phyloP scores from a whole-genome alignment of 768 basidiomycete genomes.

The Rhodosporidiobolus odoratus region DNA sequence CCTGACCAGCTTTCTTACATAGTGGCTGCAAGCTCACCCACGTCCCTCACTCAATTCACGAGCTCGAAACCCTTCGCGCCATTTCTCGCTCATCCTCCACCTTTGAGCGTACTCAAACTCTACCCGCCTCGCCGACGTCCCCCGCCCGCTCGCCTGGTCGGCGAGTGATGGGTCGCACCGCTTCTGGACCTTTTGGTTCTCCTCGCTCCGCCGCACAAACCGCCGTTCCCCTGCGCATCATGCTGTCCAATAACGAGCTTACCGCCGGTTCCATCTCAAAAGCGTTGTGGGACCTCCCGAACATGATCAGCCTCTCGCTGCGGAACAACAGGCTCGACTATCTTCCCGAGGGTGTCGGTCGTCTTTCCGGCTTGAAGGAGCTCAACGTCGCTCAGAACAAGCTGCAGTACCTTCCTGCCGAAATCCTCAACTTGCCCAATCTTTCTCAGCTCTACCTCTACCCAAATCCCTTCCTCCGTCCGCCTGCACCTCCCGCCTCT shows the following conservation, averaged over 20 bases:
- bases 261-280: constrained; percentile 25
- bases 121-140: background rate
- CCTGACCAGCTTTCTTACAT: background rate
- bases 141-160: background rate
- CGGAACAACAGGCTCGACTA: constrained; percentile 29
- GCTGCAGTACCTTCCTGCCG: constrained; percentile 27
- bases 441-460: constrained; percentile 17
- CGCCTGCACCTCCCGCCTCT: background rate
- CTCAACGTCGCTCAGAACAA: constrained; percentile 26
- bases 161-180: too few relatives aligned
- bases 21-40: constrained; percentile 2
- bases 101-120: background rate
- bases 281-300: constrained; percentile 33
- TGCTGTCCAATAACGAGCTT: constrained; percentile 32
- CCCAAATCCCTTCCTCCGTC: constrained; percentile 35
- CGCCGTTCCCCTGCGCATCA: constrained; percentile 24
- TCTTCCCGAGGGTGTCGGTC: constrained; percentile 32
- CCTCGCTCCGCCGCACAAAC: background rate
- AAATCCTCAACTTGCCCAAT: constrained; percentile 17
- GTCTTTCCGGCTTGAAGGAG: constrained; percentile 15
- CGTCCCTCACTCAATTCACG: constrained; percentile 19
- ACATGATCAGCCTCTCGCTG: constrained; percentile 31
- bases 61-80: constrained; percentile 13
- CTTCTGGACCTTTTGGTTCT: background rate
- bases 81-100: background rate